Evolutionary conservation across 2,329 filamentous ascomycete genomes (phyloP).

Genomic region (Aspergillus aculeatus): DNA sequence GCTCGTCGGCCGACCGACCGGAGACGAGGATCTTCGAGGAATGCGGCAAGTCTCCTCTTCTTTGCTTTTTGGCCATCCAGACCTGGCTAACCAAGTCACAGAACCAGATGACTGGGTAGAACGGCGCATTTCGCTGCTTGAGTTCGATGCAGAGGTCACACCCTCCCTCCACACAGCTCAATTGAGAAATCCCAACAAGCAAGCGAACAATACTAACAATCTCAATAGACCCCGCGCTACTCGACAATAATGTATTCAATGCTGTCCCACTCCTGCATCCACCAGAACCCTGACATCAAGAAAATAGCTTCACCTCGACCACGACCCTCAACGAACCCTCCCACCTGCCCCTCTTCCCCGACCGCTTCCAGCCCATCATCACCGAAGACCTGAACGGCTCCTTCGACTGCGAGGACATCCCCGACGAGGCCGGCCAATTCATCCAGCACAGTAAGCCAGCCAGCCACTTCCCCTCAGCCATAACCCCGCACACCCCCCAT

Average conservation of each 20-base stretch:
- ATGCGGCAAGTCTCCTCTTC: neutral
- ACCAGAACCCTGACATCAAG: too few relatives aligned
- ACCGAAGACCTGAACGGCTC: conserved; percentile 22
- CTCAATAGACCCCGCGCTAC: neutral
- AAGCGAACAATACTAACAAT: neutral
- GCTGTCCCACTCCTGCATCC: neutral
- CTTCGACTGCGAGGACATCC: conserved; percentile 18
- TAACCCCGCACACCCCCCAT: too few relatives aligned
- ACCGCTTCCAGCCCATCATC: conserved; percentile 11
- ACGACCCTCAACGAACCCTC: neutral
- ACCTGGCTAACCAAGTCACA: neutral
- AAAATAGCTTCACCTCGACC: neutral
- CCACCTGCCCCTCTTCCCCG: neutral
- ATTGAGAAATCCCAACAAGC: too few relatives aligned
- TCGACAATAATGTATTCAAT: neutral
- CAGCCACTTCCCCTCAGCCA: neutral
- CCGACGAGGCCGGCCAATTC: neutral
- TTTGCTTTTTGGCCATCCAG: neutral
- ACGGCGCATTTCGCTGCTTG: neutral
- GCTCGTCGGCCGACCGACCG: neutral
- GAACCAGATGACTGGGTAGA: neutral
- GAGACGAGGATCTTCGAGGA: neutral
- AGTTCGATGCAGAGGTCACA: too few relatives aligned
- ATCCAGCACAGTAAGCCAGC: neutral
- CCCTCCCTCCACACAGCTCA: too few relatives aligned